Base-by-base conservation (phyloP, 345 rosid species). In the Populus deltoides region DNA sequence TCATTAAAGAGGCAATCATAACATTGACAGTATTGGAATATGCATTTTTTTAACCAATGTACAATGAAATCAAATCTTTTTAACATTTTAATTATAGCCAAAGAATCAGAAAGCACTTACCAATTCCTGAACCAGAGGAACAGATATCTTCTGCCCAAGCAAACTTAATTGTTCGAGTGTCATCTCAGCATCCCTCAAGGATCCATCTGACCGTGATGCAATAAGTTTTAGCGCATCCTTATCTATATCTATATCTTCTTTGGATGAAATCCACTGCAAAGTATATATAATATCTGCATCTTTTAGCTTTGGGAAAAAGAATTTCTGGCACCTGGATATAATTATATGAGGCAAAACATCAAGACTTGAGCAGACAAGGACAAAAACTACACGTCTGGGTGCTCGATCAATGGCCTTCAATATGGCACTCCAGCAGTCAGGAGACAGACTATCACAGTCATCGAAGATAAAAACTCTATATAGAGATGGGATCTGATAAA, bases 141-240 rank as follows among this genome's bases (percentile, higher is more conserved):
- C 89, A 53, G 92, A 91, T 80, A 97, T 90, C 87, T 87, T 90
- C 83, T 89, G 92, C 79, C 99, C 99, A 7, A 97, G 94, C 80
- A 97, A 87, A 81, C 97, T 89, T 29, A 97, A 84, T 76, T 97
- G 99, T 78, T 94, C 98, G 27, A 97, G 89, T 73, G 98, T 97
- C 98, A 97, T 97, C 80, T 91, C 91, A 0, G 98, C 97, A 80
- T 97, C 98, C 87, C 99, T 88, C 83, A 97, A 84, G 2, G 99
- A 97, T 73, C 99, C 99, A 84, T 97, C 98, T 16, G 99, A 97
- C 78, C 90, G 88, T n/a, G 97, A 92, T 66, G 98, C 96, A 81
- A 97, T 92, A 75, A 97, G 96, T 70, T 92, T 94, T 72, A 94
- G 81, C 0, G 98, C 99, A 51, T 94, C 92, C 71, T 84, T 90